phyloP scores from a whole-genome alignment of 169 alveolate species.

The Cryptosporidium sp. region DNA sequence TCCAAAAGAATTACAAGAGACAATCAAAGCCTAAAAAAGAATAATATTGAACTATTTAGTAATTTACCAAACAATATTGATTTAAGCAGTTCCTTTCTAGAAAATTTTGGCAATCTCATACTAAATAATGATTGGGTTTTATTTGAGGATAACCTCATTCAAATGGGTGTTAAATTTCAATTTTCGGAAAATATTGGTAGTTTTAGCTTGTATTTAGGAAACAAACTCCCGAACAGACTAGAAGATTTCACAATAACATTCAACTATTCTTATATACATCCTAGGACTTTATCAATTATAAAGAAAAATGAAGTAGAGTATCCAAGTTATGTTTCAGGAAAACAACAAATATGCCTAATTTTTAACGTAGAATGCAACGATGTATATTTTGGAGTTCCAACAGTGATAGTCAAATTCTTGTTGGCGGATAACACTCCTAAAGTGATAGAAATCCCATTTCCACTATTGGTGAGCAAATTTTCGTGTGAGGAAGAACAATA shows the following conservation, averaged over 20 bases:
- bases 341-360: conserved; percentile 45
- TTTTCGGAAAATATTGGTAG: conserved; percentile 11
- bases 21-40: background rate
- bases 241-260: conserved; percentile 34
- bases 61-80: background rate
- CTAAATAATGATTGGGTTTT: conserved; percentile 52
- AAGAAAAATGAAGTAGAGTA: background rate
- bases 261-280: background rate
- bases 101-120: conserved; percentile 29
- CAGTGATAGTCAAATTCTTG: conserved; percentile 7
- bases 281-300: background rate
- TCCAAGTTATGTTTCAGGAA: conserved; percentile 35
- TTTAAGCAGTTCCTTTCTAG: background rate
- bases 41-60: background rate
- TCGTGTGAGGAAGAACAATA: background rate
- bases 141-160: conserved; percentile 61
- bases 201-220: conserved; percentile 36
- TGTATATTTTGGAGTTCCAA: conserved; percentile 51
- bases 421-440: conserved; percentile 31
- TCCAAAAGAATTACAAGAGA: background rate
- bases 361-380: conserved; percentile 28
- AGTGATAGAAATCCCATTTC: conserved; percentile 24
- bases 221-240: conserved; percentile 40
- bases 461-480: conserved; percentile 56
- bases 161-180: conserved; percentile 28